Conservation (phyloP, 2,329 filamentous ascomycete species). For the Curvularia lunata region DNA sequence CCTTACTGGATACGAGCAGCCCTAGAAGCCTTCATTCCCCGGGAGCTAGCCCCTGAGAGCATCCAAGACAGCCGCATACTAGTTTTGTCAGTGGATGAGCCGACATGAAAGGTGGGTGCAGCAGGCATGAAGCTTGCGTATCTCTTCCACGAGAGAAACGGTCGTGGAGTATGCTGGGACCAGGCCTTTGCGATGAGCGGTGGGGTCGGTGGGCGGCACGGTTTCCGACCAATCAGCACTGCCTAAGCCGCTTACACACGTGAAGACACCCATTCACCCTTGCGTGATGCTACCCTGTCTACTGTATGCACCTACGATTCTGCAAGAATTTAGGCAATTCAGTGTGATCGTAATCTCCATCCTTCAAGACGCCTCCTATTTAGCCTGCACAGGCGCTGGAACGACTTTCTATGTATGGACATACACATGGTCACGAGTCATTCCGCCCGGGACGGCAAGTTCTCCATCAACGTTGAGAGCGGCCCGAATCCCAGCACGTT, state of each 20-base stretch:
- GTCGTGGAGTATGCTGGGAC: background rate
- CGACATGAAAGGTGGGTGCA: constrained; percentile 4
- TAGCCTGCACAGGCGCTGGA: background rate
- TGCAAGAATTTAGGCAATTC: background rate
- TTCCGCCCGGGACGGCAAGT: background rate
- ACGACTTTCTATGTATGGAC: background rate
- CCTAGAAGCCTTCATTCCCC: background rate
- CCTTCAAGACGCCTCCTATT: background rate
- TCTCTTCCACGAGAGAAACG: background rate
- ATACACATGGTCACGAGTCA: background rate
- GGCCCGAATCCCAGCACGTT: constrained; percentile 6
- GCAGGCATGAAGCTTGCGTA: background rate
- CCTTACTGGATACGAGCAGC: constrained; percentile 2
- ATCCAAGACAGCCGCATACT: background rate
- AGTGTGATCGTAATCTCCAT: background rate
- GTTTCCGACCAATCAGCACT: background rate
- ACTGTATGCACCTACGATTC: background rate
- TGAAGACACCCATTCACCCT: background rate
- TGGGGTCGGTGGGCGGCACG: too few relatives aligned
- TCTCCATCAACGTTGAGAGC: background rate
- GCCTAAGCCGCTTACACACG: background rate
- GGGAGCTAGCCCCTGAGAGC: background rate
- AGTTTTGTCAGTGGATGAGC: background rate
- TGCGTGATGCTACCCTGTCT: background rate
- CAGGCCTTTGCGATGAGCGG: background rate